These are phyloP conservation scores for Beta vulgaris DNA, from an alignment of 148 eudicot genomes.

Conservation along the genomic window DNA sequence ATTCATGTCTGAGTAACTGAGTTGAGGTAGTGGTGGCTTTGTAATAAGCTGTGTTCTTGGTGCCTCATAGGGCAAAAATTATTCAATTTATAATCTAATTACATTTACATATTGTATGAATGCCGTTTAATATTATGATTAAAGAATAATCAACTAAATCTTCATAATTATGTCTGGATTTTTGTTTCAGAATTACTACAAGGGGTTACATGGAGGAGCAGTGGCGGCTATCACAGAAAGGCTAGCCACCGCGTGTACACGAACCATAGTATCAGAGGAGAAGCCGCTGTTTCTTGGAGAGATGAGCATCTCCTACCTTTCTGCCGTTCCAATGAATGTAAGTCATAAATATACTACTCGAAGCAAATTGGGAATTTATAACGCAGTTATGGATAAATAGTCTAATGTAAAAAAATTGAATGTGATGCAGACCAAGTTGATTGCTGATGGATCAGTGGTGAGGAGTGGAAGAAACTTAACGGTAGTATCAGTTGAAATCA, in stretches of 20 bases:
- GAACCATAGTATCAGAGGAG: constrained; percentile 73
- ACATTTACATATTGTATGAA: neutral
- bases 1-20: too few relatives aligned
- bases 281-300: constrained; percentile 74
- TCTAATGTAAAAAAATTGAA: neutral
- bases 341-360: constrained; percentile 8
- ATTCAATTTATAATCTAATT: neutral
- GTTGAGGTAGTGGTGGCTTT: too few relatives aligned
- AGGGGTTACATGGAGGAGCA: constrained; percentile 81
- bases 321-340: constrained; percentile 65
- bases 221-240: constrained; percentile 67
- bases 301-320: constrained; percentile 62
- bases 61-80: too few relatives aligned
- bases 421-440: constrained; percentile 48
- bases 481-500: constrained; percentile 50
- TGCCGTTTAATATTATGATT: neutral
- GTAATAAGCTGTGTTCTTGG: too few relatives aligned
- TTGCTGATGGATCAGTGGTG: constrained; percentile 53
- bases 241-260: constrained; percentile 72
- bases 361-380: neutral
- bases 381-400: neutral
- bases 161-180: neutral
- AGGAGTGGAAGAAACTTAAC: constrained; percentile 74
- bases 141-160: neutral
- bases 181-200: constrained; percentile 48